A percentile compares a stretch with the other conserved stretches of the same genome.
phyloP scores from a whole-genome alignment of 192 early-diverging fungal genomes.

The Backusella westeae region DNA sequence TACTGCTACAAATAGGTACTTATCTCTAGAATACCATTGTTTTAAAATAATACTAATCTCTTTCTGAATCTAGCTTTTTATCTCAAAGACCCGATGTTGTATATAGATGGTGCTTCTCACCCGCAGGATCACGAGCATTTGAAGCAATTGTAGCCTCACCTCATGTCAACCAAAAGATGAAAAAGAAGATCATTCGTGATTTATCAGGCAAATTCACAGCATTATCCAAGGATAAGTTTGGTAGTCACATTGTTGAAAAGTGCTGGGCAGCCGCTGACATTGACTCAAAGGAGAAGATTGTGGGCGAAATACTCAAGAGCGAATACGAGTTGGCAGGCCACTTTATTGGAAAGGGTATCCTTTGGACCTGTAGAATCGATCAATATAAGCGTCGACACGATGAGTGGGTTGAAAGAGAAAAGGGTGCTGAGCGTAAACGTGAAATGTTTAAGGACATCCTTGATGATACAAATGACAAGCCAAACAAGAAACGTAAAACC shows the following conservation, averaged over 20 bases:
- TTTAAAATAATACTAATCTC: not conserved
- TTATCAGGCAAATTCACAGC: slow-evolving; percentile 56
- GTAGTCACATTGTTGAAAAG: slow-evolving; percentile 77
- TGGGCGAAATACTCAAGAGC: slow-evolving; percentile 59
- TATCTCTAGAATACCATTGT: too few relatives aligned
- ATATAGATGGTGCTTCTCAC: slow-evolving; percentile 59
- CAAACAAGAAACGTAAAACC: slow-evolving; percentile 10
- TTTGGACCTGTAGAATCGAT: slow-evolving; percentile 78
- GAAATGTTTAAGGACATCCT: slow-evolving; percentile 82
- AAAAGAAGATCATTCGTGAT: slow-evolving; percentile 62
- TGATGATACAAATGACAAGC: slow-evolving; percentile 33
- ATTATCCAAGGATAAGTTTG: slow-evolving; percentile 72
- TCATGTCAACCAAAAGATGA: slow-evolving; percentile 56
- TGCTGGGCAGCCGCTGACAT: slow-evolving; percentile 74
- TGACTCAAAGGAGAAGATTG: slow-evolving; percentile 66
- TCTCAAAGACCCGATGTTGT: slow-evolving; percentile 45
- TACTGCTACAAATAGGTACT: slow-evolving; percentile 48
- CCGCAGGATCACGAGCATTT: slow-evolving; percentile 71
- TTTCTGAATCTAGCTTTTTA: slow-evolving; percentile 47
- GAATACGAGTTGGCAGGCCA: slow-evolving; percentile 56
- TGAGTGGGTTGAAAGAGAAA: slow-evolving; percentile 75
- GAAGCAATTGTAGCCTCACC: slow-evolving; percentile 63
- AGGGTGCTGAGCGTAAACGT: slow-evolving; percentile 68
- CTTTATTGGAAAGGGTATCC: slow-evolving; percentile 70
- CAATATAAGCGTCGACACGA: slow-evolving; percentile 69